Conservation (phyloP, 2,329 filamentous ascomycete genomes). For the Paecilomyces fulvus region DNA sequence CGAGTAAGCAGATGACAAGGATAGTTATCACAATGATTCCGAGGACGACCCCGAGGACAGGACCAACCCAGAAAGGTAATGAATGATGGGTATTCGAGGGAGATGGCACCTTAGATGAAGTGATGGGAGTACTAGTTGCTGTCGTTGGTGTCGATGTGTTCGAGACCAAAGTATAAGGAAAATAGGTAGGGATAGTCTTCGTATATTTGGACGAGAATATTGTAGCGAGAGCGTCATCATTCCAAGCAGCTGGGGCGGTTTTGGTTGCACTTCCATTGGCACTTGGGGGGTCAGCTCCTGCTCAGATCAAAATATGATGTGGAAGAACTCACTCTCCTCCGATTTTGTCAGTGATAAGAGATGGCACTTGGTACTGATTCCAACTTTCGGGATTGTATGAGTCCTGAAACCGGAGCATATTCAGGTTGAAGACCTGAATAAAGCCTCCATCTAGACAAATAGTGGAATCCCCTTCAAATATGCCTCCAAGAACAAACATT, state of each 20-base stretch:
- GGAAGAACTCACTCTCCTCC: constrained; percentile 24
- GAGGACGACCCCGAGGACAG: background rate
- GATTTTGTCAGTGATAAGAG: constrained; percentile 20
- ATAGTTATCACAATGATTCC: background rate
- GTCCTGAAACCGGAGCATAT: constrained; percentile 22
- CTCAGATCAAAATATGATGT: background rate
- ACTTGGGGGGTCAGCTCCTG: constrained; percentile 11
- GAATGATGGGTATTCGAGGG: background rate
- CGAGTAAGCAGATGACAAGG: background rate
- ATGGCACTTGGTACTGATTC: constrained; percentile 23
- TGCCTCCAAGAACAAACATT: constrained; percentile 33
- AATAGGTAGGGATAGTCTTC: constrained; percentile 48
- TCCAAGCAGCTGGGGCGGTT: constrained; percentile 35
- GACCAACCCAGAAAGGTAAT: background rate
- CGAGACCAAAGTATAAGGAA: constrained; percentile 43
- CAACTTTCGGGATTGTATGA: constrained; percentile 21
- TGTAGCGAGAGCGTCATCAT: constrained; percentile 37
- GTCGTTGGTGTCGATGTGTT: background rate
- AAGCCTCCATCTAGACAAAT: constrained; percentile 45
- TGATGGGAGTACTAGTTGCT: background rate
- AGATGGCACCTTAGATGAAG: background rate
- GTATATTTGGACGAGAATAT: constrained; percentile 52
- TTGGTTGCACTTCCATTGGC: constrained; percentile 24
- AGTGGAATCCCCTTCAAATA: constrained; percentile 6
- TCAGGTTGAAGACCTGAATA: constrained; percentile 42